A percentile compares a stretch with the other conserved stretches of the same genome.
Evolutionary conservation across 1,284 basidiomycete species (phyloP).

Genomic region (Ganoderma leucocontextum): DNA sequence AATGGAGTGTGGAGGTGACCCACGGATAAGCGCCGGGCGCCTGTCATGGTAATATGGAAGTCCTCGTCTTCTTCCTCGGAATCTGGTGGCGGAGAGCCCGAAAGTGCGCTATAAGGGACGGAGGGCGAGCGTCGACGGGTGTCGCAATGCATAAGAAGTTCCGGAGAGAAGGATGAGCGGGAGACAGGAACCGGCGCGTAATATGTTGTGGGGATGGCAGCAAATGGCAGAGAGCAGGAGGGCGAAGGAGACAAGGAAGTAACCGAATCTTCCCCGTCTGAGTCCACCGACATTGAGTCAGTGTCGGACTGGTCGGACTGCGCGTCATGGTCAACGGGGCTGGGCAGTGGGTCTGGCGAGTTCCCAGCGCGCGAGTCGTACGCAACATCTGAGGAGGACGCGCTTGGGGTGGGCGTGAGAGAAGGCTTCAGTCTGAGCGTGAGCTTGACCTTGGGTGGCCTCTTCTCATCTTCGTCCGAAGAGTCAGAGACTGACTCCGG

Average conservation of each 20-base stretch:
- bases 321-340: conserved; percentile 52
- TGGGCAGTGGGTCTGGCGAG: conserved; percentile 34
- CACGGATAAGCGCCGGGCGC: conserved; percentile 44
- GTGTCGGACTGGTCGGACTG: conserved; percentile 37
- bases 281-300: conserved; percentile 42
- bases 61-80: conserved; percentile 63
- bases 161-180: conserved; percentile 45
- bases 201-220: conserved; percentile 47
- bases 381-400: conserved; percentile 29
- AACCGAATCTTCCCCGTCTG: conserved; percentile 34
- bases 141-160: conserved; percentile 26
- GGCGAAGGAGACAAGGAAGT: conserved; percentile 44
- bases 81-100: conserved; percentile 70
- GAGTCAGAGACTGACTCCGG: conserved; percentile 50
- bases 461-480: conserved; percentile 53
- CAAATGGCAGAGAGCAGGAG: conserved; percentile 54
- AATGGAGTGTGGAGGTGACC: conserved; percentile 25
- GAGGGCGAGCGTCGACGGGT: conserved; percentile 62
- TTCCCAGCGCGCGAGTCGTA: conserved; percentile 35
- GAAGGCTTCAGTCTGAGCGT: conserved; percentile 67
- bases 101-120: conserved; percentile 58
- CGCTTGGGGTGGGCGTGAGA: conserved; percentile 43
- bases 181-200: conserved; percentile 19
- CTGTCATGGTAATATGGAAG: conserved; percentile 51
- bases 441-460: conserved; percentile 72